A percentile compares a stretch with the other conserved stretches of the same genome.
phyloP scores from a whole-genome alignment of 257 asterid genomes.

The Scutellaria barbata region DNA sequence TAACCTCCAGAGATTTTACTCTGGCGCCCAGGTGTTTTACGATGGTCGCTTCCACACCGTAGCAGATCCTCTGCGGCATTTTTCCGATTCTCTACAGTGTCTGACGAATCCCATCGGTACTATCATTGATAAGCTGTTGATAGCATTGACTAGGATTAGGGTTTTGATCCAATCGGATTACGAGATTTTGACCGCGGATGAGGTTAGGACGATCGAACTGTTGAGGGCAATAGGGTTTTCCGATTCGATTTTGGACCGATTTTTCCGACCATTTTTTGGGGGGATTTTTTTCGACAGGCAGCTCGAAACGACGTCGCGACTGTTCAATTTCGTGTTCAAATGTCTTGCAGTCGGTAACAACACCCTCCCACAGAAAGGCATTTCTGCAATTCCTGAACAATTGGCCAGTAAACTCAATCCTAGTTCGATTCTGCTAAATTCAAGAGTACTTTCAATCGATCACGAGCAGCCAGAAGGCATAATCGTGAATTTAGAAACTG shows the following conservation, averaged over 20 bases:
- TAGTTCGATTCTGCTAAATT: conserved; percentile 54
- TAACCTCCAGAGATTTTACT: conserved; percentile 67
- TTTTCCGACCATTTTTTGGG: conserved; percentile 86
- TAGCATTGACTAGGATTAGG: conserved; percentile 69
- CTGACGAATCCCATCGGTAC: conserved; percentile 79
- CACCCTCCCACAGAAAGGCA: conserved; percentile 82
- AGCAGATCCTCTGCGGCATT: conserved; percentile 88
- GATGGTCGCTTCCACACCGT: conserved; percentile 78
- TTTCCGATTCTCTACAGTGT: conserved; percentile 57
- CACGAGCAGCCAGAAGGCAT: conserved; percentile 36
- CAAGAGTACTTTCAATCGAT: conserved; percentile 56
- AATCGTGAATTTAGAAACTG: conserved; percentile 52
- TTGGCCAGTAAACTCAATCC: conserved; percentile 63
- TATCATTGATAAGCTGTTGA: conserved; percentile 63
- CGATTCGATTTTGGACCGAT: conserved; percentile 72
- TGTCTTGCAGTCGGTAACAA: conserved; percentile 89
- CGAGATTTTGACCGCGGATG: conserved; percentile 65
- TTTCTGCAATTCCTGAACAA: conserved; percentile 81
- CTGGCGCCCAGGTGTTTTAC: conserved; percentile 77
- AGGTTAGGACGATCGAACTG: conserved; percentile 56
- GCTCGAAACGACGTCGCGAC: conserved; percentile 82
- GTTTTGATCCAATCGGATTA: conserved; percentile 62
- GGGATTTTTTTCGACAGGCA: conserved; percentile 85
- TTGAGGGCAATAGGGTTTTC: conserved; percentile 70
- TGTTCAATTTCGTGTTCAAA: conserved; percentile 81